These are phyloP conservation scores for Termitomyces heimii DNA, from an alignment of 768 basidiomycete species.

Conservation along the genomic window DNA sequence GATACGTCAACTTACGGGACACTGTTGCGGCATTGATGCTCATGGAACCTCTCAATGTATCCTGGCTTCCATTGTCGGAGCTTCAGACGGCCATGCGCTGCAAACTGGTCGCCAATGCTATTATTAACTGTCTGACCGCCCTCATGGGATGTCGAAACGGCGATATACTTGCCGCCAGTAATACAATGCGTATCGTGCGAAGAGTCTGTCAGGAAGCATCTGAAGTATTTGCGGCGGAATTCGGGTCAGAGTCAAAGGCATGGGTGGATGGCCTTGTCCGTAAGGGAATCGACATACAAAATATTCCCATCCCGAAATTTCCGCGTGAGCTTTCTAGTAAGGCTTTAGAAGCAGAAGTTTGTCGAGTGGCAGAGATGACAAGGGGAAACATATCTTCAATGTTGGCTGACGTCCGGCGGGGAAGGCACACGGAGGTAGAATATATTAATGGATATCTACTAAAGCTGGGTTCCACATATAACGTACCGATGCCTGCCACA, in stretches of 20 bases:
- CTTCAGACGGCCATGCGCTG: conserved; percentile 67
- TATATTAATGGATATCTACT: conserved; percentile 81
- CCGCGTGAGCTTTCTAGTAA: conserved; percentile 38
- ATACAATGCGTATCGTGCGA: conserved; percentile 38
- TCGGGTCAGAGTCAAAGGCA: conserved; percentile 32
- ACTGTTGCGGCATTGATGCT: conserved; percentile 63
- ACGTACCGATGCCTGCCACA: conserved; percentile 54
- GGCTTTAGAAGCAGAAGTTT: conserved; percentile 49
- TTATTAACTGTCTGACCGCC: conserved; percentile 84
- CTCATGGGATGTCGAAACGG: conserved; percentile 79
- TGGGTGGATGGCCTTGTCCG: conserved; percentile 25
- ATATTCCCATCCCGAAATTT: conserved; percentile 29
- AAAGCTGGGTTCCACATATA: conserved; percentile 49
- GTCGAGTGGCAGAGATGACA: conserved; percentile 53
- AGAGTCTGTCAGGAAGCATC: conserved; percentile 72
- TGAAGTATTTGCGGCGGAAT: conserved; percentile 47
- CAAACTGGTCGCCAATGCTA: conserved; percentile 76
- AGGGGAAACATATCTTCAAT: conserved; percentile 74
- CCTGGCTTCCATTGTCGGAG: conserved; percentile 61
- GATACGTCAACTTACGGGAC: conserved; percentile 57
- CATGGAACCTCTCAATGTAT: conserved; percentile 48
- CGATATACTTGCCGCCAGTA: conserved; percentile 45
- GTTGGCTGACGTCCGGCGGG: conserved; percentile 61
- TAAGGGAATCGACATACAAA: conserved; percentile 19
- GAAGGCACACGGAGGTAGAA: conserved; percentile 69